Base-by-base conservation (phyloP, 371 early-diverging fungal species). In the Rhizomucor miehei region DNA sequence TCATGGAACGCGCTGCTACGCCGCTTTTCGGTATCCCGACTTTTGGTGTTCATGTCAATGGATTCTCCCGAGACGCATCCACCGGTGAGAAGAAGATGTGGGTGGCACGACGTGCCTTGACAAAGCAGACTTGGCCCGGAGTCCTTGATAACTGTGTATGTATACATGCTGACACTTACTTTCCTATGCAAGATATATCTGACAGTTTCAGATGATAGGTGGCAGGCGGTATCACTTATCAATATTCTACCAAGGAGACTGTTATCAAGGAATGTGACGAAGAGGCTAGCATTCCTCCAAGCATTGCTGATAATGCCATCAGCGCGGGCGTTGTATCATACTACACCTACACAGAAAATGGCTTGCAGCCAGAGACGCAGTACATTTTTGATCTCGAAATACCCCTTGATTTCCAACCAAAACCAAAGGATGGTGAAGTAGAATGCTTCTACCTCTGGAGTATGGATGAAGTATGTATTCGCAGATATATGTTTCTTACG, bases 211-310 rank as follows among this genome's bases (percentile, higher is more conserved):
- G 44, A 12, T 29, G 29, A 37, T 9, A 77, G 81, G 78, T 75
- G 5, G 94, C 91, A 0, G 98, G 98, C 14, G 96, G 96, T 11
- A 86, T 96, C 51, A 77, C 89, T 11, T 80, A 84, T 44, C 79
- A 75, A 6, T 65, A 80, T 17, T 71, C 80, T 1, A 83, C 88
- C 0, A 56, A 67, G 35, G 85, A 81, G 21, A 87, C 89, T 1
- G 75, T 93, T 14, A 56, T 93, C 34, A 91, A 93, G 61, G 98
- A 97, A 57, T 93, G 92, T 59, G 79, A 78, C 54, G 98, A 97
- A 70, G 97, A 97, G 64, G 96, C 91, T 2, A 85, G 84, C 24
- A 77, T 97, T 36, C 84, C 90, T 0, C 23, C 35, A 5, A 52
- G 65, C 0, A 54, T 89, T 39, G 84, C 88, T n/a, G 39, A 58